These are phyloP conservation scores for Calonectria fujianensis DNA, from an alignment of 2,329 filamentous ascomycete species.

Conservation along the genomic window DNA sequence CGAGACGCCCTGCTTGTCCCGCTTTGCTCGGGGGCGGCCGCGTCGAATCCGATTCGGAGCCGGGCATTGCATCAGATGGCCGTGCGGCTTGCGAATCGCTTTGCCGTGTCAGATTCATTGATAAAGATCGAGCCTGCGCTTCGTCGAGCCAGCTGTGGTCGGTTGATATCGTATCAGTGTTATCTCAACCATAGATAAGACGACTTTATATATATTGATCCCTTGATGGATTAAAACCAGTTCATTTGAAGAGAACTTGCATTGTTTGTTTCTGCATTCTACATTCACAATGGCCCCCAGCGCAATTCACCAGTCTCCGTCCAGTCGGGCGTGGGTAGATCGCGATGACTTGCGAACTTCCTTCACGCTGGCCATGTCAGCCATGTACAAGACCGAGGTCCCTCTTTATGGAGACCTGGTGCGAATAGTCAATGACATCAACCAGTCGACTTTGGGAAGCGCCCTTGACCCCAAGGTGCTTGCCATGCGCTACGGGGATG, in stretches of 20 bases:
- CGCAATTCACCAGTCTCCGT: conserved; percentile 14
- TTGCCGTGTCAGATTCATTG: conserved; percentile 17
- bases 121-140: conserved; percentile 21
- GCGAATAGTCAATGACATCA: conserved; percentile 47
- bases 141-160: conserved; percentile 13
- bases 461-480: conserved; percentile 44
- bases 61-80: conserved; percentile 11
- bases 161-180: conserved; percentile 40
- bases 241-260: neutral
- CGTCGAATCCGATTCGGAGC: neutral
- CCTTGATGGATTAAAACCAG: neutral
- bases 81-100: conserved; percentile 13
- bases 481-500: conserved; percentile 46
- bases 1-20: neutral
- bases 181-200: conserved; percentile 39
- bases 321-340: conserved; percentile 31
- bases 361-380: conserved; percentile 49
- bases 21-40: neutral
- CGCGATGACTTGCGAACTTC: conserved; percentile 49
- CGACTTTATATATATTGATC: conserved; percentile 11
- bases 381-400: conserved; percentile 52
- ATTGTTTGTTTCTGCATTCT: conserved; percentile 2
- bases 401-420: conserved; percentile 49
- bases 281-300: conserved; percentile 36
- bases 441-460: conserved; percentile 36